These are phyloP conservation scores for Phyllostachys edulis DNA, from an alignment of 176 grass and related monocot species.

Conservation along the genomic window DNA sequence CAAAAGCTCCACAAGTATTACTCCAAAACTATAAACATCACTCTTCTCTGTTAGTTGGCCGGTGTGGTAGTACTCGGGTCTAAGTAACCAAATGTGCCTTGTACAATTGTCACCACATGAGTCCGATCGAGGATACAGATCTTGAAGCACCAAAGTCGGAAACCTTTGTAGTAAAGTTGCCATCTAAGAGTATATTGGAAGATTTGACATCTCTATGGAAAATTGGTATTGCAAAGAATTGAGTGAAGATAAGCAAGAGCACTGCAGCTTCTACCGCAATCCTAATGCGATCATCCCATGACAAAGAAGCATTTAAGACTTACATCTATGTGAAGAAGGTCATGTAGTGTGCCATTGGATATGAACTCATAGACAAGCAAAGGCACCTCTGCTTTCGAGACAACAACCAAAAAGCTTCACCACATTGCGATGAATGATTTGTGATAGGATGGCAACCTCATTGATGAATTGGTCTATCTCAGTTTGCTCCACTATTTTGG, in stretches of 20 bases:
- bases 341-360: conserved; percentile 43
- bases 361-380: conserved; percentile 66
- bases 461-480: conserved; percentile 63
- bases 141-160: conserved; percentile 58
- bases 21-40: too few relatives aligned
- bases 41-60: not conserved
- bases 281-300: conserved; percentile 47
- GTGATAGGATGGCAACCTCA: conserved; percentile 45
- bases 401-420: conserved; percentile 56
- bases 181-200: conserved; percentile 46
- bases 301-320: not conserved
- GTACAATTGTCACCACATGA: conserved; percentile 55
- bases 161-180: conserved; percentile 38
- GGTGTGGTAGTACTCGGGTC: conserved; percentile 41
- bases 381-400: conserved; percentile 44
- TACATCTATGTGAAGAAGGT: conserved; percentile 15
- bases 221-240: conserved; percentile 36
- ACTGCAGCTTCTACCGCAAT: conserved; percentile 31
- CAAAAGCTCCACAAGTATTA: too few relatives aligned
- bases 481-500: conserved; percentile 31
- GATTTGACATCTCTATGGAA: conserved; percentile 57
- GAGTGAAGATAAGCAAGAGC: conserved; percentile 57
- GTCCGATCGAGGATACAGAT: conserved; percentile 44
- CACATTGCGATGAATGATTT: conserved; percentile 54
- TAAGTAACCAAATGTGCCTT: conserved; percentile 52